Evolutionary conservation across 768 basidiomycete genomes (phyloP).

Genomic region (Inosperma sp.): DNA sequence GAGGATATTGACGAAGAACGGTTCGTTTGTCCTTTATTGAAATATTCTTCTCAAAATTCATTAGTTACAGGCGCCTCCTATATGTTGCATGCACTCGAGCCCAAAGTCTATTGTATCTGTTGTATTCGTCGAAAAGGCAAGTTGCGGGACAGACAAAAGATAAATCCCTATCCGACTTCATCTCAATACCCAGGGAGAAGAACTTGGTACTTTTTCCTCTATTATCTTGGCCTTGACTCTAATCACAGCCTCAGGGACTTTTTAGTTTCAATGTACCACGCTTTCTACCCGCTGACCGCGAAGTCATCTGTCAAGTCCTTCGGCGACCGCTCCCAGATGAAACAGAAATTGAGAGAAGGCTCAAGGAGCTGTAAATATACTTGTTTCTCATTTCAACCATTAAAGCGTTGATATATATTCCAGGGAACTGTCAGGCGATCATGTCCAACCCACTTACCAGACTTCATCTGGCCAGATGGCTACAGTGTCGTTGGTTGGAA

Average conservation of each 20-base stretch:
- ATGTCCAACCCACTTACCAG: slow-evolving; percentile 16
- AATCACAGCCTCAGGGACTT: slow-evolving; percentile 26
- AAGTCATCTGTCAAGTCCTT: slow-evolving; percentile 52
- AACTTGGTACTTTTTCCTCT: slow-evolving; percentile 33
- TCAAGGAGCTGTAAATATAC: slow-evolving; percentile 48
- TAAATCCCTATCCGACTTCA: slow-evolving; percentile 54
- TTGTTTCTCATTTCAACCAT: not conserved
- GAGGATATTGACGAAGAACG: slow-evolving; percentile 81
- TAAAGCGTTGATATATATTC: slow-evolving; percentile 5
- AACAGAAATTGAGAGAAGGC: slow-evolving; percentile 35
- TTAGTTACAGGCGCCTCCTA: slow-evolving; percentile 57
- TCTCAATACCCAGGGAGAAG: slow-evolving; percentile 40
- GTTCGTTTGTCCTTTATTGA: slow-evolving; percentile 31
- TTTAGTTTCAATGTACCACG: slow-evolving; percentile 43
- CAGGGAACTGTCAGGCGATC: slow-evolving; percentile 27
- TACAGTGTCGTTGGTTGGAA: slow-evolving; percentile 18
- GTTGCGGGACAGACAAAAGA: slow-evolving; percentile 50
- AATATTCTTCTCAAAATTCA: slow-evolving; percentile 1
- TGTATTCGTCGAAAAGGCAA: slow-evolving; percentile 46
- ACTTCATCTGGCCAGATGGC: slow-evolving; percentile 14
- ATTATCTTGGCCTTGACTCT: not conserved
- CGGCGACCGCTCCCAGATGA: slow-evolving; percentile 42
- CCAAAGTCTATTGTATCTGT: slow-evolving; percentile 62
- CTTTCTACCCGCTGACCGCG: slow-evolving; percentile 40
- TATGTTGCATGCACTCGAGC: slow-evolving; percentile 91